Percentiles rank a stretch among this genome's conserved stretches.
Evolutionary conservation across 2,329 filamentous ascomycete genomes (phyloP).

Genomic region (Claviceps sp.): DNA sequence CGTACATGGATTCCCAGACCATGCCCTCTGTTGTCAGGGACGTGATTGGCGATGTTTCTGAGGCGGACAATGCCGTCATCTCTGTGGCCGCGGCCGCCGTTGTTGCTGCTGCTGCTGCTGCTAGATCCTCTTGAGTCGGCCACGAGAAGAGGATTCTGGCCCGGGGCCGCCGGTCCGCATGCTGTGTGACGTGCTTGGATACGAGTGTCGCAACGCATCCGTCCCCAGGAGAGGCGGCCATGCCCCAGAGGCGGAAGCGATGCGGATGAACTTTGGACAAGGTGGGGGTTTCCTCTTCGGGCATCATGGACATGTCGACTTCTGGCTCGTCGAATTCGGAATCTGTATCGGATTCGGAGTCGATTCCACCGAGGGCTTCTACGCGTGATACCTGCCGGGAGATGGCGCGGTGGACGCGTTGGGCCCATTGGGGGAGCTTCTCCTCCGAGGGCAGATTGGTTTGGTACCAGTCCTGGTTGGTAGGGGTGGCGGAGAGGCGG

Average conservation of each 20-base stretch:
- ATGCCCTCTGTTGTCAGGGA: slow-evolving; percentile 38
- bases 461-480: slow-evolving; percentile 39
- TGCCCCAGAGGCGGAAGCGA: slow-evolving; percentile 39
- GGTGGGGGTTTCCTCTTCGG: slow-evolving; percentile 16
- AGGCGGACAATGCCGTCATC: neutral
- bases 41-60: neutral
- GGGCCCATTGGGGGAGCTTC: slow-evolving; percentile 31
- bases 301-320: slow-evolving; percentile 6
- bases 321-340: slow-evolving; percentile 7
- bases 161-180: slow-evolving; percentile 28
- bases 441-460: slow-evolving; percentile 27
- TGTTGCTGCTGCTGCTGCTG: neutral
- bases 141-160: slow-evolving; percentile 26
- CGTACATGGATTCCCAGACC: slow-evolving; percentile 48
- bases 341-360: slow-evolving; percentile 13
- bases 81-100: neutral
- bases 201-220: slow-evolving; percentile 37
- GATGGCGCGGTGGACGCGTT: slow-evolving; percentile 30
- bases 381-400: slow-evolving; percentile 30
- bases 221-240: slow-evolving; percentile 37
- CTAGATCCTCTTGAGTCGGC: slow-evolving; percentile 7
- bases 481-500: slow-evolving; percentile 37
- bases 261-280: slow-evolving; percentile 32
- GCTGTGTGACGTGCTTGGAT: slow-evolving; percentile 34
- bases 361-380: slow-evolving; percentile 26